Evolutionary conservation across 2,329 filamentous ascomycete genomes (phyloP), one percentile per base, ranked within the genome.

Genomic region (Phaeophleospora eucalypticola): DNA sequence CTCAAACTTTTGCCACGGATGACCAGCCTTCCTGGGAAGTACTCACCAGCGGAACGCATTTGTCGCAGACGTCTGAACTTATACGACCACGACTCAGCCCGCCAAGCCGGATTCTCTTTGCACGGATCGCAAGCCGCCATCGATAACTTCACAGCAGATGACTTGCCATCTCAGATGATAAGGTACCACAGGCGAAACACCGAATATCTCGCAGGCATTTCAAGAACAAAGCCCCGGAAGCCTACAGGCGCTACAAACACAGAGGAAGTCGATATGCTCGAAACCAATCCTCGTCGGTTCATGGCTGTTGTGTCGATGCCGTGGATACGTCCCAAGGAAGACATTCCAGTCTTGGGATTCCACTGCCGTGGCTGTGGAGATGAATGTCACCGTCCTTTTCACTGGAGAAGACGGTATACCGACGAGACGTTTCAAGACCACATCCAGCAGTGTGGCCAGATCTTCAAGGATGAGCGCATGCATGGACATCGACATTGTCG

Each of bases 101-200:
- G 42, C 8, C 34, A 34, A 16, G 43, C 48, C 41, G 50, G 50
- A 32, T 45, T 54, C 18, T 27, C 36, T 20, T 29, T 53, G 29
- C 43, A 57, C 21, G 54, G 56, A 4, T 54, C 53, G 4, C 17
- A 29, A 14, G 29, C 15, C 27, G 44, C 46, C 9, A 51, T 58
- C 51, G 40, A 49, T 12, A 6, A 29, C 24, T 29, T 29, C 24
- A 29, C 12, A 7, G 12, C 24, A 29, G 24, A 29, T 6, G 12
- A 12, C 24, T 29, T 29, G 24, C n/a, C n/a, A n/a, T 29, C 24
- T 29, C 24, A 12, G 24, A 12, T 7, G n/a, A n/a, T n/a, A n/a
- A n/a, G n/a, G n/a, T n/a, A n/a, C n/a, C n/a, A n/a, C n/a, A n/a
- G n/a, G n/a, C n/a, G n/a, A n/a, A n/a, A n/a, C n/a, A n/a, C n/a